A percentile compares a stretch with the other conserved stretches of the same genome.
Conservation (phyloP, 805 yeast genomes). For the Candida montana region DNA sequence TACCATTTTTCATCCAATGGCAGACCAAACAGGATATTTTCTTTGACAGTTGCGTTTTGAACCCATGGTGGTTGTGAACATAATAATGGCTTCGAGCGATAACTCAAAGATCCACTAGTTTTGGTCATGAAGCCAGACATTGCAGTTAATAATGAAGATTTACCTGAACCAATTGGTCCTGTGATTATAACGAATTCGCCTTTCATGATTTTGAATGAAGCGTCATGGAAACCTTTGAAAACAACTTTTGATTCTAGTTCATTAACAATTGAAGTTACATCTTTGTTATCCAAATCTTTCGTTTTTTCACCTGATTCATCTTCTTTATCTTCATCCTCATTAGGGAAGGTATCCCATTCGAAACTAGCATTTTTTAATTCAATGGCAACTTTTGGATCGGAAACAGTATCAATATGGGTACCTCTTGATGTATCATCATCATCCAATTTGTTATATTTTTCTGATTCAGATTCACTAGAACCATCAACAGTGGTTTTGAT, state of each 20-base stretch:
- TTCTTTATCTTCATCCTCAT: constrained; percentile 20
- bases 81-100: constrained; percentile 43
- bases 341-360: constrained; percentile 52
- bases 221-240: constrained; percentile 43
- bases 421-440: background rate
- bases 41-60: constrained; percentile 65
- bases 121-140: constrained; percentile 62
- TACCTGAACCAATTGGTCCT: constrained; percentile 76
- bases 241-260: constrained; percentile 16
- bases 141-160: constrained; percentile 63
- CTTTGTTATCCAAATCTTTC: constrained; percentile 21
- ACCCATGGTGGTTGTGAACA: constrained; percentile 70
- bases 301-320: constrained; percentile 3
- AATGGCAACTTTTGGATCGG: constrained; percentile 36
- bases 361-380: constrained; percentile 49
- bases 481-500: constrained; percentile 29
- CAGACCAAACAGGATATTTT: constrained; percentile 59
- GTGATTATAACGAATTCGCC: constrained; percentile 71
- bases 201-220: constrained; percentile 42
- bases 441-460: constrained; percentile 1
- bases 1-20: constrained; percentile 45
- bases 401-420: too few relatives aligned
- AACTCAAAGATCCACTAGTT: constrained; percentile 41
- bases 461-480: constrained; percentile 24
- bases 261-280: constrained; percentile 6